These are phyloP conservation scores for Phytophthora tentaculata DNA, from an alignment of 352 stramenopile species.

Conservation along the genomic window DNA sequence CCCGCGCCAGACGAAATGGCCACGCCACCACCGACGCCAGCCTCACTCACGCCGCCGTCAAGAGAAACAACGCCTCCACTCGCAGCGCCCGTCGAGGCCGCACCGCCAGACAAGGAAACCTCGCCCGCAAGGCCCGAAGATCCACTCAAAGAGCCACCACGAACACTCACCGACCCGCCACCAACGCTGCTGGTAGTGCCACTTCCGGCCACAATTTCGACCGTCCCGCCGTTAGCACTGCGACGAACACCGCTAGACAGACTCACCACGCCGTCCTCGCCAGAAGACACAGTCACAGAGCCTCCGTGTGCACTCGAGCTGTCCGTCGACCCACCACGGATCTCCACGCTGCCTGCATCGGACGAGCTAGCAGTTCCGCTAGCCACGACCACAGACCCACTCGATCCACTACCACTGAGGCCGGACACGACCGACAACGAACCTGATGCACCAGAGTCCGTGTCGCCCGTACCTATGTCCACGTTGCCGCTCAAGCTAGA, in stretches of 20 bases:
- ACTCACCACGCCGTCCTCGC: no score
- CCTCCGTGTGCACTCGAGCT: slow-evolving; percentile 6
- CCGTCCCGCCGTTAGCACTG: slow-evolving; percentile 9
- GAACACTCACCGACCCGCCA: slow-evolving; percentile 16
- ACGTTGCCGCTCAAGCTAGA: slow-evolving; percentile 12
- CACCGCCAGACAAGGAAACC: slow-evolving; percentile 25
- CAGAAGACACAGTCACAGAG: slow-evolving; percentile 15
- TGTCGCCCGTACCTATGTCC: slow-evolving; percentile 3
- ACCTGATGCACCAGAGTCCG: slow-evolving; percentile 4
- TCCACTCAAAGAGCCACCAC: slow-evolving; percentile 19
- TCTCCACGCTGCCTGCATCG: slow-evolving; percentile 19
- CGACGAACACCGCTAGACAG: no score
- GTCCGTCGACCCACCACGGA: slow-evolving; percentile 12
- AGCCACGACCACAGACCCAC: slow-evolving; percentile 16
- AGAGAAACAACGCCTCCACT: slow-evolving; percentile 13
- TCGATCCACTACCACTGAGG: slow-evolving; percentile 13
- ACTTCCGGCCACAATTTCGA: slow-evolving; percentile 23
- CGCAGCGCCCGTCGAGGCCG: slow-evolving; percentile 17
- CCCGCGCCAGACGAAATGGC: slow-evolving; percentile 17
- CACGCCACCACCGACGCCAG: slow-evolving; percentile 12
- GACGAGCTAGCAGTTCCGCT: slow-evolving; percentile 22
- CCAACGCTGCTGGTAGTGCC: slow-evolving; percentile 22
- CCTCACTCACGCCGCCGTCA: slow-evolving; percentile 8
- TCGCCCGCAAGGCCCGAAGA: slow-evolving; percentile 17
- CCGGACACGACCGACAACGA: slow-evolving; percentile 15